Evolutionary conservation across 164 flowering plant genomes (phyloP), one percentile per base, ranked within the genome.

Genomic region (Magnolia officinalis): DNA sequence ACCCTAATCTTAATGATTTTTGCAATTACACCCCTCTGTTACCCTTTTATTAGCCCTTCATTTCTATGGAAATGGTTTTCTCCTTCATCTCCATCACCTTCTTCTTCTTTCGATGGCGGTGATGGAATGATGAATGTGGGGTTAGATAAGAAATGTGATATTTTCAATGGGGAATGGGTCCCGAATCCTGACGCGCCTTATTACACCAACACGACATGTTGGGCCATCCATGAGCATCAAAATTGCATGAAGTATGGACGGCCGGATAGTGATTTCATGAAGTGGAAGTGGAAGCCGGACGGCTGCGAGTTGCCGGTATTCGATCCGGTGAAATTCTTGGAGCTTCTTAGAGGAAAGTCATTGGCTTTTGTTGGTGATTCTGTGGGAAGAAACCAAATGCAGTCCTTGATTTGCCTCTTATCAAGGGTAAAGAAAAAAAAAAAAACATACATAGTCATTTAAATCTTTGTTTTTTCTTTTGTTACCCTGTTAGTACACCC

Each of bases 341-440:
- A 89, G 52, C 71, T 89, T 18, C 78, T 91, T 2, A 81, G 90
- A 75, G 91, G 81, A 21, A 92, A 88, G 82, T 84, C 90, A 1
- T 6, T 92, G 85, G 95, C 91, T 2, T 90, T 92, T 81, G 91
- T 92, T 6, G 95, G 97, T 1, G 97, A 92, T 68, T 92, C 97
- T 58, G 90, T 92, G 7, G 89, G 76, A 0, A 87, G 97, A 72
- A 92, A 92, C 83, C 97, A 92, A 72, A 89, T 90, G 91, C 92
- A 90, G 84, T 92, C 97, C 63, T 78, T 92, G 82, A 84, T 92
- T 0, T 92, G 97, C 82, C 89, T 92, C 50, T 82, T 92, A 10
- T 92, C 95, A 23, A 80, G 90, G 86, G 97, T 92, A 86, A 10
- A 37, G 0, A 37, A 37, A 3, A 37, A 37, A 37, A 3, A 0